Conservation (phyloP, 148 eudicot species). For the Camellia granthamiana region DNA sequence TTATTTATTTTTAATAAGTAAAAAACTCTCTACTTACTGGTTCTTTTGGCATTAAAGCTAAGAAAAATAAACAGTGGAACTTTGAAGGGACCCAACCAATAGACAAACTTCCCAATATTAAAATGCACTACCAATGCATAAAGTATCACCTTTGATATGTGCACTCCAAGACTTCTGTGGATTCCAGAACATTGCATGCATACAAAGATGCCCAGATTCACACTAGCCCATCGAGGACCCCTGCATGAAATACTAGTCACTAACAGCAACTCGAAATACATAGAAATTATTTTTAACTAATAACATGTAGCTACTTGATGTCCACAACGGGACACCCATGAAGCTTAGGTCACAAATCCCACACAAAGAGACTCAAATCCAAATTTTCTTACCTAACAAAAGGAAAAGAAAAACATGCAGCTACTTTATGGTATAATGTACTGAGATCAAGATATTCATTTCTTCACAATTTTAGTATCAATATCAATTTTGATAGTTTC, state of each 20-base stretch:
- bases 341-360: no score
- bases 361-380: no score
- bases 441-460: background rate
- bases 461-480: background rate
- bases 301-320: background rate
- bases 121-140: slow-evolving; percentile 9
- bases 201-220: slow-evolving; percentile 90
- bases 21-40: background rate
- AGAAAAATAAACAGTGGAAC: background rate
- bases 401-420: no score
- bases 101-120: background rate
- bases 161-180: slow-evolving; percentile 98
- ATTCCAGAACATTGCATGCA: slow-evolving; percentile 99
- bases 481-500: background rate
- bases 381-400: no score
- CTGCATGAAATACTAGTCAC: slow-evolving; percentile 38
- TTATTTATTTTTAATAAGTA: background rate
- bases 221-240: slow-evolving; percentile 99
- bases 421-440: background rate
- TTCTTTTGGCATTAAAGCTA: no score
- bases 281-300: slow-evolving; percentile 1
- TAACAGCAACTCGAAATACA: slow-evolving; percentile 6
- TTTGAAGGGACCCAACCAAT: background rate
- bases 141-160: slow-evolving; percentile 83
- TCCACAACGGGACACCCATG: no score